These are phyloP conservation scores for Chenopodium berlandieri DNA, from an alignment of 148 eudicot species.

Conservation along the genomic window DNA sequence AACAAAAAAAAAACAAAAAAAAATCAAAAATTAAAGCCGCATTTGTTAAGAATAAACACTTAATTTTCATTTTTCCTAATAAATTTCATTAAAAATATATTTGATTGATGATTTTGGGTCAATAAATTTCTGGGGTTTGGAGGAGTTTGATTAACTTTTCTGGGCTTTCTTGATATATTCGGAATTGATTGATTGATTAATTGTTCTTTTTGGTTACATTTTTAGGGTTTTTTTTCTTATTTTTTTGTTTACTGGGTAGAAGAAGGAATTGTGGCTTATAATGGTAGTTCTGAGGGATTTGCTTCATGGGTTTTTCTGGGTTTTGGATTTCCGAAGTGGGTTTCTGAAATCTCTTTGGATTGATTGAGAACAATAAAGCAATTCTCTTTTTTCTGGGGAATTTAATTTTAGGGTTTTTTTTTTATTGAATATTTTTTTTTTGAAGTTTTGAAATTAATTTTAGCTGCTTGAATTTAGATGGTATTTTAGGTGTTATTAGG, in stretches of 20 bases:
- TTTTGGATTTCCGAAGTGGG: constrained; percentile 61
- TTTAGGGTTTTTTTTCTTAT: constrained; percentile 1
- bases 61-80: background rate
- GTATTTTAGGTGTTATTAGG: constrained; percentile 27
- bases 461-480: constrained; percentile 5
- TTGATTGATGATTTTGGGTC: background rate
- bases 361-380: constrained; percentile 22
- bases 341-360: constrained; percentile 24
- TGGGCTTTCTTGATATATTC: no score
- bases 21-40: constrained; percentile 5
- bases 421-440: background rate
- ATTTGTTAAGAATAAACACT: constrained; percentile 18
- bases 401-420: constrained; percentile 21
- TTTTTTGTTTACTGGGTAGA: no score
- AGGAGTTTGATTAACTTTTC: background rate
- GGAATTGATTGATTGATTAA: constrained; percentile 22
- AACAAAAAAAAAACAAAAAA: constrained; percentile 4
- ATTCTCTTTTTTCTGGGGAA: background rate
- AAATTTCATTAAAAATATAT: background rate
- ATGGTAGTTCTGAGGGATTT: constrained; percentile 52
- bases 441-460: constrained; percentile 7
- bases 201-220: constrained; percentile 14
- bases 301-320: constrained; percentile 59
- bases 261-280: constrained; percentile 41
- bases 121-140: constrained; percentile 6